Conservation (phyloP, 805 yeast genomes). For the Zygoascus biomembranicola region DNA sequence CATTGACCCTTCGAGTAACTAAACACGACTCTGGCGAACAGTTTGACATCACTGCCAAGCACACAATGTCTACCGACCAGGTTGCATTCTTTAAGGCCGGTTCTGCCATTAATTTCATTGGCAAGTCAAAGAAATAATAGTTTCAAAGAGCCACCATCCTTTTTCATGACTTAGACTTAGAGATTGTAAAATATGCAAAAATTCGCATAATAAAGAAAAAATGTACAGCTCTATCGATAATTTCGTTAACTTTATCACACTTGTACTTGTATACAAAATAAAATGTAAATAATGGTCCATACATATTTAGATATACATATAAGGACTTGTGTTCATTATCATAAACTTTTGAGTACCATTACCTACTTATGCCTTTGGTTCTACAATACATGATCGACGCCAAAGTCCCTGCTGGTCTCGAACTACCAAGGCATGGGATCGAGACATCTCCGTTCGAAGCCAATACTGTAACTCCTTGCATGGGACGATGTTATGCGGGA, state of each 20-base stretch:
- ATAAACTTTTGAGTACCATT: background rate
- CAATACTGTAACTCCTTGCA: slow-evolving; percentile 24
- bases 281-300: slow-evolving; percentile 5
- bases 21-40: slow-evolving; percentile 57
- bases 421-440: slow-evolving; percentile 21
- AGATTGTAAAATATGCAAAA: background rate
- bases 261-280: background rate
- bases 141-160: background rate
- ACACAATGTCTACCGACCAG: slow-evolving; percentile 96
- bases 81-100: slow-evolving; percentile 95
- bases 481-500: slow-evolving; percentile 13
- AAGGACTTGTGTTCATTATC: no score
- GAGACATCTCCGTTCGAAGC: slow-evolving; percentile 28
- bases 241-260: background rate
- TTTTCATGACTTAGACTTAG: no score
- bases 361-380: slow-evolving; percentile 20
- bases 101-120: slow-evolving; percentile 89
- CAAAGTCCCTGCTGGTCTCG: slow-evolving; percentile 27
- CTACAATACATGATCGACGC: slow-evolving; percentile 30
- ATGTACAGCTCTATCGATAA: background rate
- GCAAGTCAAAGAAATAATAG: slow-evolving; percentile 34
- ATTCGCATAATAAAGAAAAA: background rate
- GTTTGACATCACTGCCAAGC: slow-evolving; percentile 69
- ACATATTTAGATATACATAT: slow-evolving; percentile 1
- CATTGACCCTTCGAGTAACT: slow-evolving; percentile 60